phyloP scores from a whole-genome alignment of 139 green algal species.

The Coelastrella sp. region DNA sequence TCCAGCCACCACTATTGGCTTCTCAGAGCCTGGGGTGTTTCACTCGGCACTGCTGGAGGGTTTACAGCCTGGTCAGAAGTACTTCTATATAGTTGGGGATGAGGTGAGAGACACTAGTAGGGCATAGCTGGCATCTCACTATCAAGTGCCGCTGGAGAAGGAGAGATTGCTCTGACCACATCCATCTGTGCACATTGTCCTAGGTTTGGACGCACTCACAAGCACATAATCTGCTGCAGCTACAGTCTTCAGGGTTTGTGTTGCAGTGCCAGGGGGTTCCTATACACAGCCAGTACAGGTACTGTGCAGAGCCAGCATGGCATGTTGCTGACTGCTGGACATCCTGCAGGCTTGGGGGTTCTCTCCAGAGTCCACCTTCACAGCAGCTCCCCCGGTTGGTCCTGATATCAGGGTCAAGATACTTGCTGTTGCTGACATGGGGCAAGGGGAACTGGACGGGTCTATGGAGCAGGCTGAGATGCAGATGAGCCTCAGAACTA shows the following conservation, averaged over 20 bases:
- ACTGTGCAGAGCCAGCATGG: too few relatives aligned
- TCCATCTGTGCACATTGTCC: too few relatives aligned
- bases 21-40: slow-evolving; percentile 66
- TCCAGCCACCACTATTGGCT: slow-evolving; percentile 66
- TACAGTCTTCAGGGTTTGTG: too few relatives aligned
- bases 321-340: too few relatives aligned
- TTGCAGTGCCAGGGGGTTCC: too few relatives aligned
- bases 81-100: slow-evolving; percentile 78
- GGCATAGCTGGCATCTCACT: too few relatives aligned
- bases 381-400: slow-evolving; percentile 50
- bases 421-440: slow-evolving; percentile 68
- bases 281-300: too few relatives aligned
- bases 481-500: slow-evolving; percentile 59
- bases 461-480: slow-evolving; percentile 55
- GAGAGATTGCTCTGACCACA: too few relatives aligned
- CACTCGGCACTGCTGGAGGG: slow-evolving; percentile 67
- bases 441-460: slow-evolving; percentile 66
- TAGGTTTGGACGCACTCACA: too few relatives aligned
- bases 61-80: slow-evolving; percentile 60
- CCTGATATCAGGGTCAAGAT: slow-evolving; percentile 57
- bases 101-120: too few relatives aligned
- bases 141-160: too few relatives aligned
- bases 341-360: slow-evolving; percentile 60
- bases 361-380: slow-evolving; percentile 63
- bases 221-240: too few relatives aligned